Percentiles rank a stretch among this genome's conserved stretches.
Conservation (phyloP, 1,284 basidiomycete genomes). For the Puccinia novopanici region DNA sequence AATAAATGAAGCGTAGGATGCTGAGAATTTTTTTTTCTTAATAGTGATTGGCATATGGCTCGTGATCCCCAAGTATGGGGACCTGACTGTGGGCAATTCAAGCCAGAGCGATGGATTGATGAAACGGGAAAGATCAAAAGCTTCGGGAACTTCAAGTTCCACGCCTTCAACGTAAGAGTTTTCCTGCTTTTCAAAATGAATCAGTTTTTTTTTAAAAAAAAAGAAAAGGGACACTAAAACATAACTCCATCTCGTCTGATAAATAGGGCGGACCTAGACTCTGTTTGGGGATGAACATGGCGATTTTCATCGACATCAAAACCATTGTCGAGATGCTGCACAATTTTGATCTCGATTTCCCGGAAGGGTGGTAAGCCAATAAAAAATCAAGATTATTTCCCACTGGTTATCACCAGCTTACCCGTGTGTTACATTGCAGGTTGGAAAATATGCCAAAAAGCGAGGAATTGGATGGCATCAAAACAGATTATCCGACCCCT, state of each 20-base stretch:
- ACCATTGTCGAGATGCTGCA: conserved; percentile 29
- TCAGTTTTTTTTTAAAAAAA: too few relatives aligned
- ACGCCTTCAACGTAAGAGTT: conserved; percentile 54
- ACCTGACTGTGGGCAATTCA: conserved; percentile 52
- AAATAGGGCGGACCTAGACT: conserved; percentile 33
- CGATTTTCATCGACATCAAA: conserved; percentile 16
- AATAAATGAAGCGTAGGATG: neutral
- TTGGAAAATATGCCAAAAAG: conserved; percentile 23
- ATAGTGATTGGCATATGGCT: conserved; percentile 53
- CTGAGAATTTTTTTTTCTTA: conserved; percentile 22
- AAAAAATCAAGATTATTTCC: neutral
- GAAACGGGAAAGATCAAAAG: conserved; percentile 50
- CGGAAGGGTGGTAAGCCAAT: conserved; percentile 19
- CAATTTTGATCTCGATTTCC: conserved; percentile 41
- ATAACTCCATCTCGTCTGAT: neutral
- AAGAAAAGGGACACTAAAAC: too few relatives aligned
- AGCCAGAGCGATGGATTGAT: conserved; percentile 54
- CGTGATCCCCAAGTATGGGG: conserved; percentile 53
- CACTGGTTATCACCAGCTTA: neutral
- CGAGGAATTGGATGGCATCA: neutral
- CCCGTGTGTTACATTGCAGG: neutral
- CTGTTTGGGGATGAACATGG: conserved; percentile 47
- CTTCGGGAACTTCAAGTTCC: conserved; percentile 53
- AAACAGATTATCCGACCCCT: neutral
- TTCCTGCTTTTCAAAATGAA: neutral